Percentiles rank a stretch among this genome's conserved stretches.
phyloP scores from a whole-genome alignment of 805 yeast species.

The Cyberlindnera mycetangii region DNA sequence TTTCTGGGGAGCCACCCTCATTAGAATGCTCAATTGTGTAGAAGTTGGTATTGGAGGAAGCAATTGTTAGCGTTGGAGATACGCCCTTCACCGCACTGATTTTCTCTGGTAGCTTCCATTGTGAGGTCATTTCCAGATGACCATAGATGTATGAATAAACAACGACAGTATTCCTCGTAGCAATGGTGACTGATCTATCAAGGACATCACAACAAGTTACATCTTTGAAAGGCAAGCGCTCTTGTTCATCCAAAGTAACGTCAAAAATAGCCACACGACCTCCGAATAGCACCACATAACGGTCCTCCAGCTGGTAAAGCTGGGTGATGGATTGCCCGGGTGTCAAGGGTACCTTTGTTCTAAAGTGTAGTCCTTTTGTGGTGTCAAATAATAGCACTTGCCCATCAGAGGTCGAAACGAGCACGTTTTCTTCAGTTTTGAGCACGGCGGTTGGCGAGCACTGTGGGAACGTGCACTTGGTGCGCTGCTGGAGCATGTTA shows the following conservation, averaged over 20 bases:
- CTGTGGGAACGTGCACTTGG: constrained; percentile 1
- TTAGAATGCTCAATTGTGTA: constrained; percentile 9
- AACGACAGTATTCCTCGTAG: constrained; percentile 19
- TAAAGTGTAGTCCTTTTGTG: not conserved
- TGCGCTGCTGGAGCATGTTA: constrained; percentile 7
- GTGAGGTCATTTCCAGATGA: constrained; percentile 27
- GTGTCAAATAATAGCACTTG: constrained; percentile 9
- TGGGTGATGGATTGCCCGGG: constrained; percentile 5
- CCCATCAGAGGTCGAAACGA: constrained; percentile 13
- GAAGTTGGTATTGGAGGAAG: constrained; percentile 26
- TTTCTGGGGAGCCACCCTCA: not conserved
- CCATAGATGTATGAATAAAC: constrained; percentile 17
- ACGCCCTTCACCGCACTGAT: constrained; percentile 24
- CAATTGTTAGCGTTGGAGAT: constrained; percentile 18
- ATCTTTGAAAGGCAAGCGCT: constrained; percentile 21
- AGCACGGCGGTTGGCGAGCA: constrained; percentile 12
- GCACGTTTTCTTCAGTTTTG: not conserved
- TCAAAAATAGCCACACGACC: constrained; percentile 11
- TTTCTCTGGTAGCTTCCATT: constrained; percentile 29
- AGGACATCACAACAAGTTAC: constrained; percentile 10
- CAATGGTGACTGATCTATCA: constrained; percentile 9
- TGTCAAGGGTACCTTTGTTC: constrained; percentile 8
- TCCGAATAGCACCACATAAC: constrained; percentile 5
- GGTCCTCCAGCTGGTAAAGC: constrained; percentile 1
- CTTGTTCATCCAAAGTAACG: constrained; percentile 15